phyloP scores from a whole-genome alignment of 305 asterid species.

The Euphrasia arctica region DNA sequence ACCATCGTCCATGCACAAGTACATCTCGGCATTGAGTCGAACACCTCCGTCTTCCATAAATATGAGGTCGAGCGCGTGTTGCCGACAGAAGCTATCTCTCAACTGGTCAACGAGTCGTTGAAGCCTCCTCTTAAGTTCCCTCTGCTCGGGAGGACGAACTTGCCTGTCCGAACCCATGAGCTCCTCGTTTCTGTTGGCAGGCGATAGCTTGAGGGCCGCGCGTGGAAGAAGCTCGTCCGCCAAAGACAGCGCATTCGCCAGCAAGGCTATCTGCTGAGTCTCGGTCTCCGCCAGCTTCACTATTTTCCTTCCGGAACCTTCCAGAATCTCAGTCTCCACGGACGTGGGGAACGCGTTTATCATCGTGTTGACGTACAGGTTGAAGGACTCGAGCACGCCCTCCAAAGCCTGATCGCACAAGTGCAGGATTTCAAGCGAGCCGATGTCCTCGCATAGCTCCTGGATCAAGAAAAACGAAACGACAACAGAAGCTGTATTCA shows the following conservation, averaged over 20 bases:
- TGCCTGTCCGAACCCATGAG: conserved; percentile 43
- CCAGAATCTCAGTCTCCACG: conserved; percentile 65
- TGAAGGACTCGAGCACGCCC: conserved; percentile 66
- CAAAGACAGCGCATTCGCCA: conserved; percentile 68
- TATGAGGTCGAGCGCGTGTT: conserved; percentile 82
- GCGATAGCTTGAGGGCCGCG: conserved; percentile 55
- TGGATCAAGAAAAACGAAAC: neutral
- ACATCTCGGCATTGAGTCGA: conserved; percentile 69
- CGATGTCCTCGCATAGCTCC: conserved; percentile 87
- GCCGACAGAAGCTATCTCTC: conserved; percentile 85
- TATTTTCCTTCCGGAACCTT: conserved; percentile 59
- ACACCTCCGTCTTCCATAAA: conserved; percentile 78
- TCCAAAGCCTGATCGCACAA: conserved; percentile 65
- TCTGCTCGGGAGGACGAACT: conserved; percentile 60
- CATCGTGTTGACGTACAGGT: conserved; percentile 57
- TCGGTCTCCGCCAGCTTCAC: conserved; percentile 69
- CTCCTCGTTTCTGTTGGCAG: conserved; percentile 38
- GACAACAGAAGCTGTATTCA: too few relatives aligned
- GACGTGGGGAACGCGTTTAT: conserved; percentile 77
- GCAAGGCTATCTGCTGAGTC: conserved; percentile 59
- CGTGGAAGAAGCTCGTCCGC: conserved; percentile 86
- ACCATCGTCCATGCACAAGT: conserved; percentile 58
- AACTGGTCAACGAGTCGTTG: conserved; percentile 76
- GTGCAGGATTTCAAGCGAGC: conserved; percentile 69
- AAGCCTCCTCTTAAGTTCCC: conserved; percentile 67